phyloP scores from a whole-genome alignment of 2,329 filamentous ascomycete genomes.

The Penicillium sp. region DNA sequence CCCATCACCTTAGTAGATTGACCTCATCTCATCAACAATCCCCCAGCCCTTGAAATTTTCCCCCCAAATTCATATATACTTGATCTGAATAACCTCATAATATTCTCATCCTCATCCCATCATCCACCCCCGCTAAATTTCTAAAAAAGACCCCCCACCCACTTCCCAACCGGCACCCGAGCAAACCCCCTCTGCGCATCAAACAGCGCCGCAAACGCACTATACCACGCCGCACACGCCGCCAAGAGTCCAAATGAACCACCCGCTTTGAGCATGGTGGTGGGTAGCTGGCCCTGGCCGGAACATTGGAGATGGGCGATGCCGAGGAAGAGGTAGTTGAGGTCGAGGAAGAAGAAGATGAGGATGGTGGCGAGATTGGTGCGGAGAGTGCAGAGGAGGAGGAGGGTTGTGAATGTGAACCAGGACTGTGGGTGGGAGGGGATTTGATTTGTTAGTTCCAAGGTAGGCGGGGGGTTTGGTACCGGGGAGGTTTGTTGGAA shows the following conservation, averaged over 20 bases:
- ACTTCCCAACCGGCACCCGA: conserved; percentile 15
- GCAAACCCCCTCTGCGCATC: conserved; percentile 16
- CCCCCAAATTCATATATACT: no score
- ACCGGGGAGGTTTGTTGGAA: neutral
- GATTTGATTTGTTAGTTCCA: neutral
- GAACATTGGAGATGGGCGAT: no score
- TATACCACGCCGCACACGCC: conserved; percentile 18
- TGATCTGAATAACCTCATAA: no score
- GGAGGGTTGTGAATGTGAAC: conserved; percentile 20
- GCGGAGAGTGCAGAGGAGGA: conserved; percentile 17
- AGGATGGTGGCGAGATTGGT: conserved; percentile 17
- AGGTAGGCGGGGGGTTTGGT: neutral
- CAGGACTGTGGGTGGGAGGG: conserved; percentile 9
- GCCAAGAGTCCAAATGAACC: conserved; percentile 15
- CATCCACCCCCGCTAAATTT: conserved; percentile 11
- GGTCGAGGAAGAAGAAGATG: conserved; percentile 19
- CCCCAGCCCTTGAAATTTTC: no score
- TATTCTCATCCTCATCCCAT: no score
- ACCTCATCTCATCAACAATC: no score
- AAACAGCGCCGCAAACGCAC: conserved; percentile 16
- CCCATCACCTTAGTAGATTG: no score
- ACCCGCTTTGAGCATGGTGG: conserved; percentile 9
- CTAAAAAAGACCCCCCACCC: conserved; percentile 6
- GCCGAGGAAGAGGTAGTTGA: conserved; percentile 9
- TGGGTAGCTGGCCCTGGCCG: conserved; percentile 2